These are phyloP conservation scores for Niveomyces coronatus DNA, from an alignment of 2,329 filamentous ascomycete genomes.

Conservation along the genomic window DNA sequence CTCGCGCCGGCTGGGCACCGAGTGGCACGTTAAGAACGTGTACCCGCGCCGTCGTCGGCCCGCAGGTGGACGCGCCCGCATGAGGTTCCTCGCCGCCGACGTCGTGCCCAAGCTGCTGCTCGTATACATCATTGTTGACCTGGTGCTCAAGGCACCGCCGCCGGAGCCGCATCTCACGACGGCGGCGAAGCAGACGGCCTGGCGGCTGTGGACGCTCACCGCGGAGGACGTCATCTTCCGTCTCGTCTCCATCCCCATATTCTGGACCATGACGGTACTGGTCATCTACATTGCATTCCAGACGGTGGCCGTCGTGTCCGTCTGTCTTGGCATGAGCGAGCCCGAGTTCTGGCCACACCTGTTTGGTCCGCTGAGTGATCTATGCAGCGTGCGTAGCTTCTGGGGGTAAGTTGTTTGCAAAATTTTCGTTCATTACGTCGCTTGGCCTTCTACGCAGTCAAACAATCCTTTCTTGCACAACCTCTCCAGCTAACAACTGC, in stretches of 20 bases:
- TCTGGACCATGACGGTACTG: background rate
- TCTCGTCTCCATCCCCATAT: background rate
- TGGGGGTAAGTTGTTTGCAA: conserved; percentile 1
- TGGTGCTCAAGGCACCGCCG: background rate
- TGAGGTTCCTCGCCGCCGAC: conserved; percentile 1
- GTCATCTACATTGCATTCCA: background rate
- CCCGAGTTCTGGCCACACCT: conserved; percentile 1
- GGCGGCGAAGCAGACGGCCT: conserved; percentile 4
- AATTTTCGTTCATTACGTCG: no score
- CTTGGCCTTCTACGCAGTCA: no score
- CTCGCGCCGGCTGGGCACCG: conserved; percentile 7
- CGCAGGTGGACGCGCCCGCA: background rate
- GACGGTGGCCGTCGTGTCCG: background rate
- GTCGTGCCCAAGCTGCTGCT: background rate
- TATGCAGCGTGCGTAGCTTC: background rate
- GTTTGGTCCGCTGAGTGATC: background rate
- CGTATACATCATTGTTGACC: conserved; percentile 5
- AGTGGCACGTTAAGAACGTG: conserved; percentile 4
- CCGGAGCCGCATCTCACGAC: conserved; percentile 5
- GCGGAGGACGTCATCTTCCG: conserved; percentile 9
- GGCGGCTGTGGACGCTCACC: conserved; percentile 2
- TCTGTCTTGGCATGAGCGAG: background rate
- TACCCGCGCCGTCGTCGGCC: background rate
- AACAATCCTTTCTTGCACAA: no score
- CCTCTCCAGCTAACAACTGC: no score